Base-by-base conservation (phyloP, 805 yeast genomes). In the Yarrowia yakushimensis region DNA sequence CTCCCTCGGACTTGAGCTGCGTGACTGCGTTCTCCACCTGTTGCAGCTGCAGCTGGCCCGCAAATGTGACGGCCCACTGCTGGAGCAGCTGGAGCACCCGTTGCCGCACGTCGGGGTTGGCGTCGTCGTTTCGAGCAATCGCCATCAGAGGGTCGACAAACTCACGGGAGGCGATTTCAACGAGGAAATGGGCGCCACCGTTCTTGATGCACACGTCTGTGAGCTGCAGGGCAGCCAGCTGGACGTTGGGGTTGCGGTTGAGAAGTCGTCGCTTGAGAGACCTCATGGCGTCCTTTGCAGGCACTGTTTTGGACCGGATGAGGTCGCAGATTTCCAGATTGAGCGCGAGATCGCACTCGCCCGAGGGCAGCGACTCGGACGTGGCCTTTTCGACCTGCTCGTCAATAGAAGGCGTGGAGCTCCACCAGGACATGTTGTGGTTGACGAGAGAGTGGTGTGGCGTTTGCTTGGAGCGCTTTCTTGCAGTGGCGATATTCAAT, bases 161-260 rank as follows among this genome's bases (percentile, higher is more conserved):
- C 72, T 93, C 97, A 66, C 90, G 83, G 10, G 92, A 81, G 33
- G 93, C 83, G 30, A 92, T 79, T 69, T 90, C 97, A 20, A 77
- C 79, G 22, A 93, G 78, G 69, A 94, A 92, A 68, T 90, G 96
- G 52, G 79, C 78, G 8, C 99, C 99, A 50, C 97, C 92, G 72
- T 94, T 94, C 75, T 94, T 94, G 62, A 93, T 86, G 74, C 97
- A 88, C 48, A 90, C 81, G 69, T 94, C 98, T 31, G 87, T 79
- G 65, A 94, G 77, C 69, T 87, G 88, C 70, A 94, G 80, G 0
- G 92, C 79, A 5, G 94, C 82, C 27, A 85, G 79, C 69, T 89
- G 88, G 10, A 85, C 82, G 72, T 92, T 91, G 11, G 97, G 96
- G 71, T 92, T 92, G 62, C 78, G 76, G 22, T 85, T 82, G 27